phyloP scores from a whole-genome alignment of 1,139 yeast genomes.

The Lodderomyces beijingensis region DNA sequence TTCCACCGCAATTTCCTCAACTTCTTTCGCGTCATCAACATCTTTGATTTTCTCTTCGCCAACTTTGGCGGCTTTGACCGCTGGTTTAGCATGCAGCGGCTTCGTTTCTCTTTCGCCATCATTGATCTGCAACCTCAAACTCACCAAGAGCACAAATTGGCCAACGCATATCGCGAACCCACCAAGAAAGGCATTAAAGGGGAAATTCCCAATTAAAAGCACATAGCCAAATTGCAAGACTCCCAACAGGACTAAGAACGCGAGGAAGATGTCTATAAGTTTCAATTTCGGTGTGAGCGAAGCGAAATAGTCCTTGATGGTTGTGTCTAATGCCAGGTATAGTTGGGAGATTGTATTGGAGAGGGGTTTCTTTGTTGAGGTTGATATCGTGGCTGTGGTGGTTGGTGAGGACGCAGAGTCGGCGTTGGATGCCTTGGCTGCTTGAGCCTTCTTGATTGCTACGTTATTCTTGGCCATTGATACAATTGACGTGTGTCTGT shows the following conservation, averaged over 20 bases:
- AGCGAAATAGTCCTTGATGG: conserved; percentile 43
- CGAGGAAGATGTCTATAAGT: conserved; percentile 74
- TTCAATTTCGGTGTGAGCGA: conserved; percentile 47
- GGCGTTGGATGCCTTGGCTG: conserved; percentile 14
- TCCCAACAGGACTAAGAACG: conserved; percentile 71
- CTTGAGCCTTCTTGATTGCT: conserved; percentile 23
- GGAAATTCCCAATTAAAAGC: conserved; percentile 78
- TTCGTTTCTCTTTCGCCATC: conserved; percentile 13
- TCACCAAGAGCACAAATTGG: conserved; percentile 84
- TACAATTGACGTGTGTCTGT: no score
- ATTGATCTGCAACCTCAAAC: conserved; percentile 66
- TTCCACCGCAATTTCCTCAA: not conserved
- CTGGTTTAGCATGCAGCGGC: not conserved
- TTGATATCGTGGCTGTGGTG: conserved; percentile 1
- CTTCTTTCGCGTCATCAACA: not conserved
- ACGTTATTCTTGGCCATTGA: conserved; percentile 39
- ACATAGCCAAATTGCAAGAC: conserved; percentile 75
- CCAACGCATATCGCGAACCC: conserved; percentile 93
- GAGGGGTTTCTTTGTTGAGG: conserved; percentile 4
- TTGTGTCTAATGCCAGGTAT: conserved; percentile 41
- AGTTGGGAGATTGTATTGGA: conserved; percentile 33
- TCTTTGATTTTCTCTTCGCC: conserved; percentile 31
- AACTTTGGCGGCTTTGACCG: conserved; percentile 15
- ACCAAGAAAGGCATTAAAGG: conserved; percentile 93
- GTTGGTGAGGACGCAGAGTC: conserved; percentile 11